phyloP scores from a whole-genome alignment of 2,329 filamentous ascomycete species.

The Apiospora kogelbergensis region DNA sequence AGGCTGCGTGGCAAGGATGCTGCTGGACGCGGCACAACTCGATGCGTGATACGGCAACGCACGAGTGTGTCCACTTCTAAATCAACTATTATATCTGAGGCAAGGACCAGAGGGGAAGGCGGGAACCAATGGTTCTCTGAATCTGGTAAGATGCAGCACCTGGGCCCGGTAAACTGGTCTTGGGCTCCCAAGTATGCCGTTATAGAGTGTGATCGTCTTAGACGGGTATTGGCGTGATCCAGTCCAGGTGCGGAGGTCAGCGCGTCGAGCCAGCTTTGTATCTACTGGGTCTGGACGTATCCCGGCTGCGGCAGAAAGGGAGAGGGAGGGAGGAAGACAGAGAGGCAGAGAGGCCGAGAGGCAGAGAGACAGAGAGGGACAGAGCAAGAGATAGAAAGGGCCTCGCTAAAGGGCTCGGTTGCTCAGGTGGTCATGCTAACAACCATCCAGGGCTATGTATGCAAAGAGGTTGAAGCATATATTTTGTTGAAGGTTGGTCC shows the following conservation, averaged over 20 bases:
- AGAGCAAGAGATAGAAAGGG: not conserved
- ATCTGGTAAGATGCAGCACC: conserved; percentile 22
- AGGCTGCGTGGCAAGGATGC: conserved; percentile 22
- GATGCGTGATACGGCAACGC: conserved; percentile 24
- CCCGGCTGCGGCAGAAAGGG: not conserved
- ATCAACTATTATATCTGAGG: conserved; percentile 21
- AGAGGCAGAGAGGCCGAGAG: not conserved
- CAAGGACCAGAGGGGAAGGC: conserved; percentile 21
- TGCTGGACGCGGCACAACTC: conserved; percentile 21
- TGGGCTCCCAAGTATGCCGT: conserved; percentile 9
- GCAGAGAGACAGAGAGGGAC: not conserved
- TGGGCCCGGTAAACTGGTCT: conserved; percentile 17
- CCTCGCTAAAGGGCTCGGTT: not conserved
- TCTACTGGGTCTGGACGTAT: not conserved
- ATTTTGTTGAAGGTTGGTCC: not conserved
- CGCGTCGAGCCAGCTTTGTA: not conserved
- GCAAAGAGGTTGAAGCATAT: not conserved
- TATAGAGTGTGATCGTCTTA: not conserved
- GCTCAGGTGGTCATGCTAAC: not conserved
- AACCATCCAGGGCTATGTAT: not conserved
- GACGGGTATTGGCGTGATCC: not conserved
- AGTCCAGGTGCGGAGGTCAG: not conserved
- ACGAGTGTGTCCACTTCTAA: conserved; percentile 24
- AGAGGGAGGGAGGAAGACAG: not conserved
- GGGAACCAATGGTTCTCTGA: conserved; percentile 19